Conservation (phyloP, 2,329 filamentous ascomycete species). For the Diaporthe eres region DNA sequence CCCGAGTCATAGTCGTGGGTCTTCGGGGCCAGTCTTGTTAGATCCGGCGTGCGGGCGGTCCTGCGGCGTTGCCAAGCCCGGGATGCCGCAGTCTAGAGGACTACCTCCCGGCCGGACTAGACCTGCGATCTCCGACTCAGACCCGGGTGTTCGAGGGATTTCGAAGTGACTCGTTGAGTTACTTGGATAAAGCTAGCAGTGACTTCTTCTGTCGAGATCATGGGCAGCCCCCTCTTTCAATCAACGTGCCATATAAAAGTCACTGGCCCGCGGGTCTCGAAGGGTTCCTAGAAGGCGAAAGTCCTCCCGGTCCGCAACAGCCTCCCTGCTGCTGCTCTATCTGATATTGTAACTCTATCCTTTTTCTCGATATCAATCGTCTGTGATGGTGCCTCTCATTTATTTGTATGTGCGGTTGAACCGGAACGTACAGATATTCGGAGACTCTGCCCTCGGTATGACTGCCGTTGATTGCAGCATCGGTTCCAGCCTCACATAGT, state of each 20-base stretch:
- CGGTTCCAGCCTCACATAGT: neutral
- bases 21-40: neutral
- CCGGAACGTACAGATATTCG: neutral
- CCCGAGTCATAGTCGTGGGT: neutral
- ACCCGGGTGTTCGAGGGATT: neutral
- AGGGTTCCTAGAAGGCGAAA: neutral
- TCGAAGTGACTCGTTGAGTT: neutral
- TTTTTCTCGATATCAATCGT: neutral
- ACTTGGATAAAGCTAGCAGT: neutral
- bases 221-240: neutral
- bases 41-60: neutral
- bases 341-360: neutral
- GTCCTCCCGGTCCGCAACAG: no score
- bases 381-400: neutral
- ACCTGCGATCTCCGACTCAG: neutral
- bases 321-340: neutral
- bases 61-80: constrained; percentile 18
- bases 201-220: neutral
- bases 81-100: neutral
- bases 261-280: neutral
- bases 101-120: neutral
- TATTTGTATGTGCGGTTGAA: neutral
- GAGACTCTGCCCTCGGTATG: neutral
- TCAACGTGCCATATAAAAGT: neutral
- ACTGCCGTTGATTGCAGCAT: neutral